These are phyloP conservation scores for Citrus trifoliata DNA, from an alignment of 345 rosid species.

Conservation along the genomic window DNA sequence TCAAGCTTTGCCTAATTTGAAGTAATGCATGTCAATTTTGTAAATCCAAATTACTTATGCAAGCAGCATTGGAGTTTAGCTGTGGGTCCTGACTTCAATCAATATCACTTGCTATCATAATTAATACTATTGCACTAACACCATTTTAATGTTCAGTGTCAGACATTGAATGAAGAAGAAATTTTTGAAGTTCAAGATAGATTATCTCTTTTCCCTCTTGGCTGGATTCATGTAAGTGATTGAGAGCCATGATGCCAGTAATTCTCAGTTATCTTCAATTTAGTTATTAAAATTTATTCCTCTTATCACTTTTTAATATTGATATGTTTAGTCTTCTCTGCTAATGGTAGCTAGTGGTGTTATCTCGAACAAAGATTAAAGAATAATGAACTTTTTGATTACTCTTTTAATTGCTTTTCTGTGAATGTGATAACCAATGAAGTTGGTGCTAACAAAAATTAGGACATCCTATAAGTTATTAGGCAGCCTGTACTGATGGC, in stretches of 20 bases:
- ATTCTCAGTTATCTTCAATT: not conserved
- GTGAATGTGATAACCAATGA: not conserved
- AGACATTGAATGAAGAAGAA: conserved; percentile 88
- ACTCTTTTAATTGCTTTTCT: not conserved
- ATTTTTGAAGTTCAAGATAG: conserved; percentile 91
- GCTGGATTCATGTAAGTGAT: conserved; percentile 93
- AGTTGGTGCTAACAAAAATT: not conserved
- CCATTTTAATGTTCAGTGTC: conserved; percentile 51
- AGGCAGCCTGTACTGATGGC: not conserved
- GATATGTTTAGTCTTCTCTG: not conserved
- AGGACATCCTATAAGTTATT: not conserved
- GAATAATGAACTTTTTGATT: not conserved
- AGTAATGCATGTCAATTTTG: not conserved
- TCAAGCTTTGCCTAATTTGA: not conserved
- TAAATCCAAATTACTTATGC: not conserved
- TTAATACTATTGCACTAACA: not conserved
- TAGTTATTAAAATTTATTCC: not conserved
- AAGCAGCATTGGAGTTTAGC: not conserved
- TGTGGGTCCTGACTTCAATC: not conserved
- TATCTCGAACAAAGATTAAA: not conserved
- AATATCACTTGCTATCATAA: not conserved
- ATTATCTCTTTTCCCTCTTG: conserved; percentile 81
- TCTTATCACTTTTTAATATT: not conserved
- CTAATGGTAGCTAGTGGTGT: not conserved
- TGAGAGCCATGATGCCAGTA: not conserved